Evolutionary conservation across 176 grass and related monocot genomes (phyloP), one percentile per base, ranked within the genome.

Genomic region (Cenchrus americanus): DNA sequence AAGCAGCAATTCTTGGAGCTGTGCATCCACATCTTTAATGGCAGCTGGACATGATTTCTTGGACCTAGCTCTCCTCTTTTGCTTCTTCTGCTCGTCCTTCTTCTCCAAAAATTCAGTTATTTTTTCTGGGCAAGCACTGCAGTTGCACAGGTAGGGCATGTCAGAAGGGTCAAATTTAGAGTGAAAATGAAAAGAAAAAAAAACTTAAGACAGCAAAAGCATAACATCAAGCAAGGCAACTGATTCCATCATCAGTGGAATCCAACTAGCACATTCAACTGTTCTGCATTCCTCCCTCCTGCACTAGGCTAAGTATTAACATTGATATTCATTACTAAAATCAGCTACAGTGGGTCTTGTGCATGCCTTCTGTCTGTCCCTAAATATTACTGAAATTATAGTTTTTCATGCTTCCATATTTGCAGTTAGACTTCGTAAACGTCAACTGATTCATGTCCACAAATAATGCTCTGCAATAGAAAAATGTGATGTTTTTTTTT

Each of bases 51-150:
- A 62, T 61, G 81, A 66, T 88, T 90, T 91, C 74, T 86, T 91
- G 23, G 88, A 68, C 77, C 82, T 95, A 73, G 81, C 66, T 83
- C 76, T 93, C 79, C 89, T 93, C 69, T 87, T 94, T 21, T 88
- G 87, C 78, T 90, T 91, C 87, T 88, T 98, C 19, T 74, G 62
- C 59, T 89, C 94, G 72, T 65, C 92, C 85, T 95, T 98, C 68
- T 88, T 90, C 76, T 89, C 89, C 75, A 90, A 80, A 87, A 92
- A 95, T 65, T 93, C 92, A 19, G 85, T 69, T 68, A 95, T 90
- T 76, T 93, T 98, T 80, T 98, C 96, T 30, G 92, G 92, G 59
- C 96, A 98, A 27, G 91, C 92, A 74, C 96, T 98, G 96, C 67
- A 88, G n/a, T 69, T 68, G 71, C 67, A 86, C 37, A 78, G 32